Conservation (phyloP, 1,284 basidiomycete genomes). For the Apiotrichum porosum region DNA sequence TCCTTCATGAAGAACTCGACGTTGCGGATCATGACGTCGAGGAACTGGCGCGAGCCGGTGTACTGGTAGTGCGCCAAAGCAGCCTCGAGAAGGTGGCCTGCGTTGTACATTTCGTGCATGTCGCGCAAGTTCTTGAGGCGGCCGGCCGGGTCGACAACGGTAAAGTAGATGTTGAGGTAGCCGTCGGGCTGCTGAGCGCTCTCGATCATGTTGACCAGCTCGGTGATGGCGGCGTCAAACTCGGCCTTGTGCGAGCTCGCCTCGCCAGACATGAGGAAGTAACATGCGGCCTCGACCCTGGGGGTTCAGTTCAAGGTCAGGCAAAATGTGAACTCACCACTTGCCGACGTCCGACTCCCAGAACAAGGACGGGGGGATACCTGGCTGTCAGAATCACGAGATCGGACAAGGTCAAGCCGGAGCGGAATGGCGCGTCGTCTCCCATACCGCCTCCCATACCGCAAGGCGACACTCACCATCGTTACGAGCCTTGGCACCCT, state of each 20-base stretch:
- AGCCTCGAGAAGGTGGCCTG: constrained; percentile 34
- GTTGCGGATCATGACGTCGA: constrained; percentile 37
- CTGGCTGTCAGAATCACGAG: too few relatives aligned
- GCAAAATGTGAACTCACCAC: constrained; percentile 19
- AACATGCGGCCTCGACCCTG: constrained; percentile 35
- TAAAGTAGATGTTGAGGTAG: constrained; percentile 36
- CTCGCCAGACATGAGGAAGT: constrained; percentile 26
- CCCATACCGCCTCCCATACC: too few relatives aligned
- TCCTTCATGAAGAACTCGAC: constrained; percentile 27
- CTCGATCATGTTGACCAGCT: constrained; percentile 33
- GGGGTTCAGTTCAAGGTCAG: not conserved
- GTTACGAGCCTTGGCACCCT: constrained; percentile 17
- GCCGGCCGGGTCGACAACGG: constrained; percentile 29
- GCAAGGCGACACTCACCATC: too few relatives aligned
- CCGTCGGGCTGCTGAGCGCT: constrained; percentile 32
- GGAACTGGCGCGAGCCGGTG: constrained; percentile 26
- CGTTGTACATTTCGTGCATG: constrained; percentile 39
- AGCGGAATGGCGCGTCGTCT: too few relatives aligned
- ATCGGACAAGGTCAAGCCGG: too few relatives aligned
- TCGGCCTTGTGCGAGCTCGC: constrained; percentile 14
- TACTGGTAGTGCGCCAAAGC: constrained; percentile 31
- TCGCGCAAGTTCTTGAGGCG: constrained; percentile 33
- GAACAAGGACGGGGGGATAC: constrained; percentile 31
- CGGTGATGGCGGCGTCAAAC: constrained; percentile 21
- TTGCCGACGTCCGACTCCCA: constrained; percentile 38